Evolutionary conservation across 2,329 filamentous ascomycete species (phyloP).

Genomic region (Grosmannia clavigera): DNA sequence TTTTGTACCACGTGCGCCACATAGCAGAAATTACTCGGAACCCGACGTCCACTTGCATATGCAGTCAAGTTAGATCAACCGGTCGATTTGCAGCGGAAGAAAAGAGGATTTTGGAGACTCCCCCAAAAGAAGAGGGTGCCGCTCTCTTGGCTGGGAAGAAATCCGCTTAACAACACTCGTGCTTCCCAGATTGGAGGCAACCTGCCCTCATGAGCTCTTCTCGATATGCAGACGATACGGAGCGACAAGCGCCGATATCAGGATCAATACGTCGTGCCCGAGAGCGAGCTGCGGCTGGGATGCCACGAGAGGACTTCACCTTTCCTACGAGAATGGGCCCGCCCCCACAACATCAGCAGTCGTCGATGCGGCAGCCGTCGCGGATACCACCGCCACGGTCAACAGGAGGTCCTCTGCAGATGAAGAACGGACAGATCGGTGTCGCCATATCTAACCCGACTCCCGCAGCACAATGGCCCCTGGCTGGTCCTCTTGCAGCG

Average conservation of each 20-base stretch:
- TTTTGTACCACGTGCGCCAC: not conserved
- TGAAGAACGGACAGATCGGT: slow-evolving; percentile 25
- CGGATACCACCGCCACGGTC: slow-evolving; percentile 16
- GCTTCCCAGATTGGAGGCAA: slow-evolving; percentile 13
- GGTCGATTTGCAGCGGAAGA: not conserved
- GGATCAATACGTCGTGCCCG: slow-evolving; percentile 41
- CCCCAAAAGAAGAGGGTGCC: not conserved
- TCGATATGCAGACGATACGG: slow-evolving; percentile 43
- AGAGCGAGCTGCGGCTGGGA: slow-evolving; percentile 35
- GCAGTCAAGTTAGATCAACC: not conserved
- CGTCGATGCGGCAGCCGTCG: slow-evolving; percentile 7
- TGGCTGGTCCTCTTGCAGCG: slow-evolving; percentile 25
- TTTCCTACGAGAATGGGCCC: slow-evolving; percentile 14
- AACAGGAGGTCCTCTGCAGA: slow-evolving; percentile 23
- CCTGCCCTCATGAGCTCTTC: slow-evolving; percentile 36
- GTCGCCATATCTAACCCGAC: slow-evolving; percentile 40
- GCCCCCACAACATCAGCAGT: not conserved
- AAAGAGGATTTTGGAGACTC: not conserved
- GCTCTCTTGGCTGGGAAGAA: not conserved
- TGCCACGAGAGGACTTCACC: slow-evolving; percentile 19
- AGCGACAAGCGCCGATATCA: slow-evolving; percentile 27
- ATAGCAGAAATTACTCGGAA: not conserved
- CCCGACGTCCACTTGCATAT: not conserved
- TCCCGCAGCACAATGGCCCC: slow-evolving; percentile 42
- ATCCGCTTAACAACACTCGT: not conserved